Base-by-base conservation (phyloP, 306 rosid species). In the Cyclanthera cordifolia region DNA sequence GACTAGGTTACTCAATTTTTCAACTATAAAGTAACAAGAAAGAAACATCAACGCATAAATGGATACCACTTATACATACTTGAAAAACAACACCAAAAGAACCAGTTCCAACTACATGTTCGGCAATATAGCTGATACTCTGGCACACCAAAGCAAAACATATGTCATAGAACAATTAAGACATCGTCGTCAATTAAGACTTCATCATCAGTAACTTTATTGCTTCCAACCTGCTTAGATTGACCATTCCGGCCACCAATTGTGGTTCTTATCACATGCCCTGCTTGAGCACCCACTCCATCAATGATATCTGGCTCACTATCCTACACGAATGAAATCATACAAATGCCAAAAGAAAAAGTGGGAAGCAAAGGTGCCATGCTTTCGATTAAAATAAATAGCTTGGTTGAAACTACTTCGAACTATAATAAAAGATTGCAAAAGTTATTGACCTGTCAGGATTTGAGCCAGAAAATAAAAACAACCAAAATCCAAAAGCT, bases 81-180 rank as follows among this genome's bases (percentile, higher is more conserved):
- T 90, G 99, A 80, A 76, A 90, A 69, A 93, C 99, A 86, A 85
- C 88, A 61, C 99, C 99, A 71, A 93, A 93, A 67, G 99, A 93
- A 74, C 99, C 99, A 0, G 96, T 93, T 69, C 99, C 99, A 60
- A 93, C 87, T 43, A 93, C 96, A 24, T 93, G 99, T 32, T 93
- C 96, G 4, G 99, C 78, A 59, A 90, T 87, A 70, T 93, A 93
- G 58, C 90, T 93, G 69, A 86, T 79, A 55, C 74, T 84, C 98
- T 93, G 95, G 65, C 51, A 72, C 69, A 23, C 65, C 49, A 76
- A 56, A 72, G 19, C 9, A 73, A n/a, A 74, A 70, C 64, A 81
- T 28, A 61, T 11, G 72, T 55, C 48, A 23, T 20, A 53, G 52
- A 59, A 67, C 50, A 30, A 32, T 17, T 67, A 74, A 67, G 27